A percentile compares a stretch with the other conserved stretches of the same genome.
phyloP scores from a whole-genome alignment of 1,139 yeast species.

The Lodderomyces metapsilosis region DNA sequence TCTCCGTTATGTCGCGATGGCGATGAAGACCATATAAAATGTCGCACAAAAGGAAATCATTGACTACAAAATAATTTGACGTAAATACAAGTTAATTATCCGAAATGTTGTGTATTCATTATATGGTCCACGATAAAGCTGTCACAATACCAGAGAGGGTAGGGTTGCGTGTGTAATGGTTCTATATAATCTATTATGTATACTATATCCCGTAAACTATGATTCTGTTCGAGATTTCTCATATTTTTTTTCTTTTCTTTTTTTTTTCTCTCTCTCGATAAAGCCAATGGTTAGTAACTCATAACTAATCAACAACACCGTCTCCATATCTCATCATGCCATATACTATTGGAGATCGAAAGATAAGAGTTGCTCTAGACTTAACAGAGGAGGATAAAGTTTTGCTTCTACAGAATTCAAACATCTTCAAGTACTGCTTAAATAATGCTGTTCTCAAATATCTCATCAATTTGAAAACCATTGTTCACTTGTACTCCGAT shows the following conservation, averaged over 20 bases:
- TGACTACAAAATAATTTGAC: background rate
- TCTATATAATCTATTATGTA: too few species aligned
- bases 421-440: conserved; percentile 33
- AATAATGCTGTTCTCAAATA: conserved; percentile 31
- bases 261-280: background rate
- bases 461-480: conserved; percentile 29
- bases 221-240: background rate
- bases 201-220: too few species aligned
- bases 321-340: conserved; percentile 26
- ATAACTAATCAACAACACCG: background rate
- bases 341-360: conserved; percentile 34
- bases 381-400: conserved; percentile 22
- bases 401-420: conserved; percentile 28
- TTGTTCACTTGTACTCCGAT: conserved; percentile 39
- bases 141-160: too few species aligned
- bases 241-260: background rate
- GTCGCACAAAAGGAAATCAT: background rate
- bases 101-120: too few species aligned
- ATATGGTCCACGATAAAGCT: too few species aligned
- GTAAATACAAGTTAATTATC: too few species aligned
- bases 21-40: background rate
- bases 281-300: background rate
- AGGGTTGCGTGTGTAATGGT: too few species aligned
- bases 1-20: conserved; percentile 1
- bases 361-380: conserved; percentile 22